Evolutionary conservation across 345 rosid genomes (phyloP).

Genomic region (Melaleuca quinquenervia): DNA sequence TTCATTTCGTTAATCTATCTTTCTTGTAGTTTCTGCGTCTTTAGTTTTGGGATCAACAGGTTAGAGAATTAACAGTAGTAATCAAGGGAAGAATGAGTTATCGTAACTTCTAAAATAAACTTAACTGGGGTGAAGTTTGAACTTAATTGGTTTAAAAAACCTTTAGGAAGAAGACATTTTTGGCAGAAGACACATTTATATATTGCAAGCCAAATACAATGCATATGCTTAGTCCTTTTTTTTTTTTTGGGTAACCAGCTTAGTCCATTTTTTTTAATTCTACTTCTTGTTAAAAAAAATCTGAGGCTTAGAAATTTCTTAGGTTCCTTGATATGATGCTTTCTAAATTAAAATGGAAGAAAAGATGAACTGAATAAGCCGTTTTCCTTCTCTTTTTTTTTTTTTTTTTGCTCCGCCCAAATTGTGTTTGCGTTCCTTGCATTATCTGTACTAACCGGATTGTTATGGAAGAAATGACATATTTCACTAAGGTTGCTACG

Average conservation of each 20-base stretch:
- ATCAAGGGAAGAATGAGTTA: not conserved
- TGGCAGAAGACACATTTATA: not conserved
- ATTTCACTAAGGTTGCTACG: not conserved
- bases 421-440: not conserved
- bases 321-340: not conserved
- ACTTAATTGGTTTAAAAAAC: not conserved
- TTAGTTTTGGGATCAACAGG: not conserved
- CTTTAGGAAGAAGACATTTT: not conserved
- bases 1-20: not conserved
- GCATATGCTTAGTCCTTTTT: not conserved
- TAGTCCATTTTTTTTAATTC: not conserved
- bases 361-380: not conserved
- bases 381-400: not conserved
- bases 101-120: not conserved
- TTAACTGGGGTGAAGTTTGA: not conserved
- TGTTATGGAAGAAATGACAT: not conserved
- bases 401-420: not conserved
- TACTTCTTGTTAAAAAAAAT: not conserved
- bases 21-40: not conserved
- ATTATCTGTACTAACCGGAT: rapidly evolving
- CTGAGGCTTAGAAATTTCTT: not conserved
- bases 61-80: not conserved
- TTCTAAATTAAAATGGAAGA: not conserved
- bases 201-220: not conserved
- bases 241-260: not conserved